Evolutionary conservation across 768 basidiomycete genomes (phyloP).

Genomic region (Naematelia encephala): DNA sequence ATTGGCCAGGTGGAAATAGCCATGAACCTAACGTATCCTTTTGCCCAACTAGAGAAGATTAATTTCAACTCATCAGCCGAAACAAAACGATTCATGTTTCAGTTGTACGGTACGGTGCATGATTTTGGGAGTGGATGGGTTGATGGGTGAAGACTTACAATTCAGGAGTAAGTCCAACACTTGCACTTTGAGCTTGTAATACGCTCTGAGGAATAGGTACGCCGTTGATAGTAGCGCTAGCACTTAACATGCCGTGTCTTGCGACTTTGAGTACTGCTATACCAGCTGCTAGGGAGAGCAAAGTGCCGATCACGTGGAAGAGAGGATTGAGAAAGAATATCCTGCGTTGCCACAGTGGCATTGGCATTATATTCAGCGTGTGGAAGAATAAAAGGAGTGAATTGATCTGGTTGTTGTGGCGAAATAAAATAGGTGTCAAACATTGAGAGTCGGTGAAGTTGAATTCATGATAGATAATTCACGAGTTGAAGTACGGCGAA

Average conservation of each 20-base stretch:
- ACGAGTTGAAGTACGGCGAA: too few species aligned
- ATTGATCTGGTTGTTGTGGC: too few species aligned
- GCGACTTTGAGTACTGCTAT: background rate
- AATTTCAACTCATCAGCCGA: background rate
- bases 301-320: background rate
- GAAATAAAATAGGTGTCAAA: too few species aligned
- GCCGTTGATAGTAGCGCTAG: background rate
- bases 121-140: too few species aligned
- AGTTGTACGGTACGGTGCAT: too few species aligned
- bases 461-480: too few species aligned
- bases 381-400: background rate
- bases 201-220: background rate
- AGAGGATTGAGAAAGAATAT: background rate
- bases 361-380: background rate
- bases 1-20: background rate
- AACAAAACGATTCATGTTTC: too few species aligned
- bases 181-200: background rate
- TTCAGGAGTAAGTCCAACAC: background rate
- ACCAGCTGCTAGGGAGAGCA: background rate
- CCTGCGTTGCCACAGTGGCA: background rate
- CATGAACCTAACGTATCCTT: background rate
- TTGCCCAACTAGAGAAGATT: background rate
- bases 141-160: too few species aligned
- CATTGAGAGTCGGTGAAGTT: too few species aligned
- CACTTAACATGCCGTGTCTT: background rate